Evolutionary conservation across 352 stramenopile species (phyloP), one percentile per base, ranked within the genome.

Genomic region (Pythium sukuiense): DNA sequence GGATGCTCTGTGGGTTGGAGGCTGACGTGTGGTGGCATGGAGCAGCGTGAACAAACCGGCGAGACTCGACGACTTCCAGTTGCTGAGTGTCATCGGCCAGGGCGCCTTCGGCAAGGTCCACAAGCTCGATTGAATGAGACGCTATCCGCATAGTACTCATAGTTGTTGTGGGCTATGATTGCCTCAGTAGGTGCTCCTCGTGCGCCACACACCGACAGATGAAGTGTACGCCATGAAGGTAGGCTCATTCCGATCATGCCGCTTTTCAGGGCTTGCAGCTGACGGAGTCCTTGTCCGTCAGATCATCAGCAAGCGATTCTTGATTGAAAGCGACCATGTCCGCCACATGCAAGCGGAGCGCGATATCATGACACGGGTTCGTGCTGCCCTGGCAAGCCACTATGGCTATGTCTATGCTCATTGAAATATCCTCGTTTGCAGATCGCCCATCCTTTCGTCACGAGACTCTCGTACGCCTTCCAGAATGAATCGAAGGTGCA

Each of bases 51-150:
- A 46, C 27, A 85, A 85, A 59, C 69, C 69, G 6, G 77, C 87
- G 27, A 82, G 72, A 20, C 81, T 98, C 13, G 90, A 96, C 29
- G 97, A 99, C 77, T 99, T 99, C 76, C 80, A 98, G 64, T 73
- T 99, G 30, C 79, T 99, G 20, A 97, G 92, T 58, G 95, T 99
- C n/a, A 98, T 99, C 49, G 85, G 85, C 6, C 85, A 93, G 64
- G 85, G 85, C 20, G 81, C 85, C n/a, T 93, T 93, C 46, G 85
- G 82, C 39, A 88, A 86, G 74, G 80, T 85, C 13, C 29, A 26
- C 6, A 55, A 58, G 48, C 52, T 12, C 11, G n/a, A 27, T 50
- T 3, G 35, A 6, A 2, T n/a, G 12, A 8, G 32, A 52, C 52
- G 37, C 26, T 6, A 20, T 33, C 24, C 9, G 45, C 24, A 48